Base-by-base conservation (phyloP, 2,329 filamentous ascomycete genomes). In the Monosporascus cannonballus region DNA sequence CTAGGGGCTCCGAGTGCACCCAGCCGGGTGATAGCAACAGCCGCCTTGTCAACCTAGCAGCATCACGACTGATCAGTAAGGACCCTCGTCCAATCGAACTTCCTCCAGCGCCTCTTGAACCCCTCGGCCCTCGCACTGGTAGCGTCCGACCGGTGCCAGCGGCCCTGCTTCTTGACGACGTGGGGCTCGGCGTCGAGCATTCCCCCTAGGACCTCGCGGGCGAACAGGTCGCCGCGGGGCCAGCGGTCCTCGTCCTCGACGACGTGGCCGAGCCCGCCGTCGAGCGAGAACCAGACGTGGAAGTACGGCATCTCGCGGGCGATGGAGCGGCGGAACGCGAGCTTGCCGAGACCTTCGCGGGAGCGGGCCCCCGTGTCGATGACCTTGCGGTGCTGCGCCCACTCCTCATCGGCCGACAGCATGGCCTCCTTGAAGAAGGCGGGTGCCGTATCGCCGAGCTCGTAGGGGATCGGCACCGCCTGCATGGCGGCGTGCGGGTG, bases 281-380 rank as follows among this genome's bases (percentile, higher is more conserved):
- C 92, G 1, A 99, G 75, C 50, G 84, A 83, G 67, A 97, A 97
- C 92, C 93, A 99, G 20, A 86, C 93, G 69, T 99, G 94, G 64
- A 99, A 99, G 69, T 99, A 99, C 0, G 95, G 93, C 89, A 95
- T 93, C 74, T 99, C 93, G 73, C 95, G 96, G 14, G 89, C 90
- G 55, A 99, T 76, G 20, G 81, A 87, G 52, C 85, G 80, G 1
- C 93, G 80, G 69, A 99, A 99, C 1, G 94, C 92, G 50, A 80
- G 71, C 64, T 88, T 88, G 0, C 93, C 94, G 56, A 90, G 69
- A 0, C 88, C 89, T 2, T 83, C 78, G n/a, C 76, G 71, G 0
- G 83, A 79, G 36, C 75, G 75, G 56, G 84, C 83, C 3, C 78
- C 80, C 0, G 94, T 99, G 69, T 97, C 92, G 56, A 99, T 96